A percentile compares a stretch with the other conserved stretches of the same genome.
Evolutionary conservation across 208 protist species (phyloP).

Genomic region (Entamoeba invadens): DNA sequence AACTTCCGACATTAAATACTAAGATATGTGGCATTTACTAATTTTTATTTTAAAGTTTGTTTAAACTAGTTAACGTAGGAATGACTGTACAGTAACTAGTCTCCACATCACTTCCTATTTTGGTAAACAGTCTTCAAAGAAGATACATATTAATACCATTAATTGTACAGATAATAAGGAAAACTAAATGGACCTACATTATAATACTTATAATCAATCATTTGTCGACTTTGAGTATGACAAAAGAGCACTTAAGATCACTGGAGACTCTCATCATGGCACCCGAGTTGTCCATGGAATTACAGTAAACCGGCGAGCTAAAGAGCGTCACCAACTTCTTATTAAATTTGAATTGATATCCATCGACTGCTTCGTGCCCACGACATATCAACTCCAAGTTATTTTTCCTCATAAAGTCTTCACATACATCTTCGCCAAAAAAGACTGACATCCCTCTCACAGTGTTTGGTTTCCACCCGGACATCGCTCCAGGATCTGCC

Average conservation of each 20-base stretch:
- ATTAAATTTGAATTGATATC: conserved; percentile 97
- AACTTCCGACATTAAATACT: background rate
- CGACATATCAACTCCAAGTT: conserved; percentile 95
- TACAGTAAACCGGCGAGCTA: conserved; percentile 97
- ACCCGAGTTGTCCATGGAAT: conserved; percentile 96
- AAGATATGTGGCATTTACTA: background rate
- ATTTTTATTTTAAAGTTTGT: too few relatives aligned
- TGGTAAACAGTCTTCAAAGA: too few relatives aligned
- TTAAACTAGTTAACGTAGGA: too few relatives aligned
- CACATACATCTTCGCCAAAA: conserved; percentile 88
- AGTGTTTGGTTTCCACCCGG: conserved; percentile 82
- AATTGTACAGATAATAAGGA: too few relatives aligned
- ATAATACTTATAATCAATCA: too few relatives aligned
- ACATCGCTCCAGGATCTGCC: conserved; percentile 84
- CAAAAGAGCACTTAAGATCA: conserved; percentile 82
- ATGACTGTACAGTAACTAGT: too few relatives aligned
- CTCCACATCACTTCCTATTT: too few relatives aligned
- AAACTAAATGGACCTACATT: too few relatives aligned
- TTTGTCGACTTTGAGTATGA: background rate
- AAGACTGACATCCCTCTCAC: conserved; percentile 88
- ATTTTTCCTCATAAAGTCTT: conserved; percentile 85
- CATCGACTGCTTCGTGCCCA: conserved; percentile 93
- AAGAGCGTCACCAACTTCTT: conserved; percentile 96
- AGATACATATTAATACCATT: too few relatives aligned
- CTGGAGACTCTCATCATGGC: conserved; percentile 88